A percentile compares a stretch with the other conserved stretches of the same genome.
Conservation (phyloP, 371 early-diverging fungal genomes). For the Mortierella polycephala region DNA sequence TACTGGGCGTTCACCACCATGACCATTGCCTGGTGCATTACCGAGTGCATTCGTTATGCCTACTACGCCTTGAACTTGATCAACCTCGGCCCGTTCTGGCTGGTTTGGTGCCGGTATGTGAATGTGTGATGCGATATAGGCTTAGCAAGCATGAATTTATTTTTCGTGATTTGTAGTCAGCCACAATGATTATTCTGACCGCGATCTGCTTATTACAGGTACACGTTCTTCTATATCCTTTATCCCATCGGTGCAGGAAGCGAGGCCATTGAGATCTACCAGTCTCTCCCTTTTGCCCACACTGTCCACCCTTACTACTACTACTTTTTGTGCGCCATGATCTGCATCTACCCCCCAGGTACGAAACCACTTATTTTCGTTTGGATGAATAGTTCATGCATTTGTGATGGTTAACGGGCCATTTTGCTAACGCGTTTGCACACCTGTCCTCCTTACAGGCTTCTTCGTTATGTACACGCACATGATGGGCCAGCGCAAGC, state of each 20-base stretch:
- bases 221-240: constrained; percentile 89
- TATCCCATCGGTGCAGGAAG: constrained; percentile 92
- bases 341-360: constrained; percentile 78
- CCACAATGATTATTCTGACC: constrained; percentile 44
- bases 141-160: constrained; percentile 5
- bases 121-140: background rate
- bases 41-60: constrained; percentile 89
- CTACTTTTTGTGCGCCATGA: constrained; percentile 66
- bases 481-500: constrained; percentile 89
- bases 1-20: constrained; percentile 82
- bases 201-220: constrained; percentile 59
- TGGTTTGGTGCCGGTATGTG: constrained; percentile 74
- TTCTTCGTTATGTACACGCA: constrained; percentile 90
- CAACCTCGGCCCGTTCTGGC: constrained; percentile 60
- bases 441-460: constrained; percentile 53
- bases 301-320: constrained; percentile 61
- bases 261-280: constrained; percentile 82
- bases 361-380: constrained; percentile 29
- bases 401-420: background rate
- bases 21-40: constrained; percentile 93
- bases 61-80: constrained; percentile 84
- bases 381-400: background rate
- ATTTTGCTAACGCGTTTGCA: background rate
- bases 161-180: background rate
- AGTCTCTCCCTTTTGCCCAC: constrained; percentile 75